Conservation (phyloP, 768 basidiomycete genomes). For the Trametes maxima region DNA sequence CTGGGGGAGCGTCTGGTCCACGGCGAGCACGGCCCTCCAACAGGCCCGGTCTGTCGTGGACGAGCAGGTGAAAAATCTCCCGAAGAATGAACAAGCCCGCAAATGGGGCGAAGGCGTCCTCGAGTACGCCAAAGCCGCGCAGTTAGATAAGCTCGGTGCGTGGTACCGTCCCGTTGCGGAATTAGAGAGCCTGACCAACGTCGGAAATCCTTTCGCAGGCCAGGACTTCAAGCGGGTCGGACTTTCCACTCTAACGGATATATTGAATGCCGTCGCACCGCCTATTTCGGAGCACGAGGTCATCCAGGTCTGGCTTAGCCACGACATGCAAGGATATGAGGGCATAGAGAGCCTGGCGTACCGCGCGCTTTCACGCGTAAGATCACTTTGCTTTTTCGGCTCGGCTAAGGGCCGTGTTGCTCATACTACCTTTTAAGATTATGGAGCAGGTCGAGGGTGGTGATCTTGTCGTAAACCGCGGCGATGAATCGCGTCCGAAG, state of each 20-base stretch:
- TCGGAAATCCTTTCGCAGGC: constrained; percentile 48
- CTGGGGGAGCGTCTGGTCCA: constrained; percentile 90
- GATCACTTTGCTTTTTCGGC: constrained; percentile 29
- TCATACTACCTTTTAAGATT: constrained; percentile 45
- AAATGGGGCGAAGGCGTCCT: constrained; percentile 88
- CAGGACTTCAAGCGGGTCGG: constrained; percentile 89
- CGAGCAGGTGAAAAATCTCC: constrained; percentile 88
- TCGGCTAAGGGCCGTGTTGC: constrained; percentile 3
- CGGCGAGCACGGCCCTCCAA: constrained; percentile 82
- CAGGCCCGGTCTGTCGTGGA: constrained; percentile 89
- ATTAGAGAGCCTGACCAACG: background rate
- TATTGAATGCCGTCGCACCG: constrained; percentile 95
- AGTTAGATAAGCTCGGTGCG: constrained; percentile 87
- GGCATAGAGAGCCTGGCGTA: constrained; percentile 95
- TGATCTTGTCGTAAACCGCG: constrained; percentile 85
- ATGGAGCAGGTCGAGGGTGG: constrained; percentile 96
- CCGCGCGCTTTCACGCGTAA: constrained; percentile 76
- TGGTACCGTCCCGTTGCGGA: constrained; percentile 17
- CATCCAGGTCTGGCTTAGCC: constrained; percentile 92
- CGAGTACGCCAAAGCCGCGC: constrained; percentile 83
- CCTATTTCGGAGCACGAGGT: constrained; percentile 99
- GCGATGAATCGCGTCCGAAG: constrained; percentile 74
- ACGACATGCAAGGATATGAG: constrained; percentile 96
- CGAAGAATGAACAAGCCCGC: constrained; percentile 83
- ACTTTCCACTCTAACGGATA: constrained; percentile 85